Percentiles rank a stretch among this genome's conserved stretches.
phyloP scores from a whole-genome alignment of 306 rosid species.

The Trifolium pratense region DNA sequence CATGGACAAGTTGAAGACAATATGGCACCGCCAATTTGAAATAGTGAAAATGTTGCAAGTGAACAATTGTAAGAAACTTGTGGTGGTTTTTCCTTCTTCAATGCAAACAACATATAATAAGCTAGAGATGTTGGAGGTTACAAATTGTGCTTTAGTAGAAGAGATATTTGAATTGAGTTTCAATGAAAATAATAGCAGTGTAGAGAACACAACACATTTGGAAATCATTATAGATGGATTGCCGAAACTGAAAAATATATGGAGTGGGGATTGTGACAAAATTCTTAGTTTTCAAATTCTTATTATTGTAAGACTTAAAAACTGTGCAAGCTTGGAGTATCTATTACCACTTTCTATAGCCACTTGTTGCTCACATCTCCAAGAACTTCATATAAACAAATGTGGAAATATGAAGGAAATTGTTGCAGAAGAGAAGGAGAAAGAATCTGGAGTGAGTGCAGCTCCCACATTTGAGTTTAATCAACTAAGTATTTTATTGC shows the following conservation, averaged over 20 bases:
- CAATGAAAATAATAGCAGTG: no score
- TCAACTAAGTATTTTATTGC: background rate
- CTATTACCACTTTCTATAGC: background rate
- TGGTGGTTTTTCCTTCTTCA: no score
- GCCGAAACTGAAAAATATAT: background rate
- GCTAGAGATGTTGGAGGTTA: no score
- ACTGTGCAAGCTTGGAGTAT: conserved; percentile 1
- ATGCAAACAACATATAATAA: no score
- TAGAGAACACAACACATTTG: background rate
- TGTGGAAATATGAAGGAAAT: background rate
- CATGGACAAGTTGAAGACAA: background rate
- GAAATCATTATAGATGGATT: background rate
- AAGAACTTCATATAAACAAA: background rate
- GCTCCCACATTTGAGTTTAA: background rate
- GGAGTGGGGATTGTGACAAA: background rate
- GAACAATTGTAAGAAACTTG: no score
- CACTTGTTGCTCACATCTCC: background rate
- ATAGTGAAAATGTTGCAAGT: no score
- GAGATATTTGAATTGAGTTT: no score
- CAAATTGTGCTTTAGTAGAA: no score
- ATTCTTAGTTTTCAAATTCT: background rate
- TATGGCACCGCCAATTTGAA: background rate
- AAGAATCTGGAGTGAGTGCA: background rate
- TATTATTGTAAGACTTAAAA: background rate
- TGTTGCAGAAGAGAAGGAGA: background rate